phyloP scores from a whole-genome alignment of 805 yeast species.

The Candida oleophila region DNA sequence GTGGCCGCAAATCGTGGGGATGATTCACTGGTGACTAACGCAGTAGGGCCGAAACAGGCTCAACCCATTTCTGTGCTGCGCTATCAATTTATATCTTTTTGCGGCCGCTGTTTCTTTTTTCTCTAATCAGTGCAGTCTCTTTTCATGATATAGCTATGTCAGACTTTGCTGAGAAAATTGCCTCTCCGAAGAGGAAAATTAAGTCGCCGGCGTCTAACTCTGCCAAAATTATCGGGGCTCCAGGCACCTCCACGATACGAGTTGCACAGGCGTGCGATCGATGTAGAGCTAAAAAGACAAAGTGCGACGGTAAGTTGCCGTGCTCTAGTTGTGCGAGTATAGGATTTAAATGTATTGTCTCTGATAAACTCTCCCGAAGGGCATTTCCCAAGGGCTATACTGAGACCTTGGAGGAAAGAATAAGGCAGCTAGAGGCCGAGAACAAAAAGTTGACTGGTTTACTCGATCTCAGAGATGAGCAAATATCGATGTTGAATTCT shows the following conservation, averaged over 20 bases:
- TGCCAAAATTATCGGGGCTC: constrained; percentile 56
- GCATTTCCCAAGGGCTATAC: constrained; percentile 93
- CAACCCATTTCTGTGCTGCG: no score
- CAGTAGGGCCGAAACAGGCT: background rate
- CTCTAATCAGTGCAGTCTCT: no score
- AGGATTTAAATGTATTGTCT: constrained; percentile 85
- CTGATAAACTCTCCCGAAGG: constrained; percentile 79
- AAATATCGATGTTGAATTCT: constrained; percentile 39
- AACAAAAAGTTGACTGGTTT: constrained; percentile 66
- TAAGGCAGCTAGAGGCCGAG: constrained; percentile 82
- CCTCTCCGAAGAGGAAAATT: background rate
- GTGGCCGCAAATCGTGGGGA: background rate
- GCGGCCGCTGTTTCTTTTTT: no score
- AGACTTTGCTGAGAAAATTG: background rate
- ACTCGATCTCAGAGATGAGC: constrained; percentile 64
- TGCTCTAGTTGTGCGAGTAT: constrained; percentile 83
- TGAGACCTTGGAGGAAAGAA: constrained; percentile 82
- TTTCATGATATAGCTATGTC: background rate
- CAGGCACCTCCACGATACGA: constrained; percentile 64
- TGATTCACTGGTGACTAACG: background rate
- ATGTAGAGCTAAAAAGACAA: constrained; percentile 76
- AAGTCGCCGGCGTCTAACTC: background rate
- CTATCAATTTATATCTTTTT: no score
- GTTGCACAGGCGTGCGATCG: constrained; percentile 92
- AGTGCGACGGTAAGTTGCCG: constrained; percentile 74